These are phyloP conservation scores for Aspergillus udagawae DNA, from an alignment of 2,329 filamentous ascomycete genomes.

Conservation along the genomic window DNA sequence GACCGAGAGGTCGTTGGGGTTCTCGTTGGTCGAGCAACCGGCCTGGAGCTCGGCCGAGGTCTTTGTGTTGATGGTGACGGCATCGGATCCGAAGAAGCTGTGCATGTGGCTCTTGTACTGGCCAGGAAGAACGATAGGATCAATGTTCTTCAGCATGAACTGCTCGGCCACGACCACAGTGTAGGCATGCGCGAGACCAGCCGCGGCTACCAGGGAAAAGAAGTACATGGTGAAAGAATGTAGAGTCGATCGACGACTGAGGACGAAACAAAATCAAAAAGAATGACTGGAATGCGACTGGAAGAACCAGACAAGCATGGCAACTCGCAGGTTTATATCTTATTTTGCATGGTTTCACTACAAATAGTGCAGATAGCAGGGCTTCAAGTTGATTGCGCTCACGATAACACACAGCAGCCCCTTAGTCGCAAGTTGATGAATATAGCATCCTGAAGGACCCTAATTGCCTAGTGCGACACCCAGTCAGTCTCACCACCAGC, in stretches of 20 bases:
- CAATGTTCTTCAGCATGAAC: slow-evolving; percentile 19
- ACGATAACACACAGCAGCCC: too few species aligned
- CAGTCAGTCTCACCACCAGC: not conserved
- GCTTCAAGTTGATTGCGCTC: too few species aligned
- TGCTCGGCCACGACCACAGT: not conserved
- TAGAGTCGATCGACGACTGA: not conserved
- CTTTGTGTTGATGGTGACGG: slow-evolving; percentile 10
- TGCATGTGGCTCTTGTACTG: slow-evolving; percentile 18
- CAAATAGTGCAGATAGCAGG: too few species aligned
- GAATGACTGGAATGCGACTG: not conserved
- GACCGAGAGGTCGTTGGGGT: slow-evolving; percentile 16
- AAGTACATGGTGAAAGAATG: not conserved
- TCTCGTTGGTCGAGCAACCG: slow-evolving; percentile 10
- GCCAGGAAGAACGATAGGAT: slow-evolving; percentile 13
- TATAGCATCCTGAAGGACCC: not conserved
- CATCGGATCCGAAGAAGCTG: slow-evolving; percentile 18
- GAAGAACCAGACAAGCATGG: not conserved
- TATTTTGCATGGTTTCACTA: too few species aligned
- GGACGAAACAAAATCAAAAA: too few species aligned
- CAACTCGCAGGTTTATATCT: not conserved
- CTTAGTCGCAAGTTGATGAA: too few species aligned
- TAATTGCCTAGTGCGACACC: not conserved
- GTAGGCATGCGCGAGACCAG: not conserved
- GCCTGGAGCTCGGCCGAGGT: slow-evolving; percentile 14
- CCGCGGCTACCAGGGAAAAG: not conserved